A percentile compares a stretch with the other conserved stretches of the same genome.
These are phyloP conservation scores for Trichosphaerium sp. DNA, from an alignment of 78 protist species.

Conservation along the genomic window DNA sequence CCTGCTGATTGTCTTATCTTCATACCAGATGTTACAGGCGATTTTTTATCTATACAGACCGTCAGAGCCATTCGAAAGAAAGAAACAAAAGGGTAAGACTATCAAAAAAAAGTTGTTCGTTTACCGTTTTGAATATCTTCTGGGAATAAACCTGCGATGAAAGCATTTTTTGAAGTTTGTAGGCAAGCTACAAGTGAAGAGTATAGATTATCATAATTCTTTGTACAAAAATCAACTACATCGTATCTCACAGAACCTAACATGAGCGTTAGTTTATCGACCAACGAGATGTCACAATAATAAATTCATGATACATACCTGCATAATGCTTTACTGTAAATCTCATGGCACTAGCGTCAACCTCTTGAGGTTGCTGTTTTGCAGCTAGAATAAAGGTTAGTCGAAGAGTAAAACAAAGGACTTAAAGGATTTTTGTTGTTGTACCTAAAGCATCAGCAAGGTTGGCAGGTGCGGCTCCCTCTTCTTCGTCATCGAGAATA, in stretches of 20 bases:
- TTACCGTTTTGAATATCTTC: conserved; percentile 30
- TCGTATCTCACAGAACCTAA: conserved; percentile 8
- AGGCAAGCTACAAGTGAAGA: conserved; percentile 35
- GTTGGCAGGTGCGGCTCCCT: too few species aligned
- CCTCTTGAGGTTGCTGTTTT: conserved; percentile 36
- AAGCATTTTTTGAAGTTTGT: conserved; percentile 34
- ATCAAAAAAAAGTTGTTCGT: background rate
- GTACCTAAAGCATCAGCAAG: too few species aligned
- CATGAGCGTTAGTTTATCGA: background rate
- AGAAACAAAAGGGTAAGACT: conserved; percentile 4
- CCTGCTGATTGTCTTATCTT: conserved; percentile 64
- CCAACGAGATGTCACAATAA: background rate
- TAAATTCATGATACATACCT: conserved; percentile 9
- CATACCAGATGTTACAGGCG: conserved; percentile 73
- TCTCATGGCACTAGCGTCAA: conserved; percentile 1
- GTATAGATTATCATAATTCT: conserved; percentile 50
- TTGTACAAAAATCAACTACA: conserved; percentile 40
- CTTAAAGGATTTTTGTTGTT: too few species aligned
- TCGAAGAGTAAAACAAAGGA: too few species aligned
- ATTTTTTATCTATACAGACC: conserved; percentile 38
- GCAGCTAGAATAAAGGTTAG: too few species aligned
- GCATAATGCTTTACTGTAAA: conserved; percentile 60
- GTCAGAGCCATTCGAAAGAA: too few species aligned
- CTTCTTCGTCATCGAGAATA: too few species aligned
- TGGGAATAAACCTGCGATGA: conserved; percentile 38